Percentiles rank a stretch among this genome's conserved stretches.
These are phyloP conservation scores for Raphanus raphanistrum DNA, from an alignment of 345 rosid species.

Conservation along the genomic window DNA sequence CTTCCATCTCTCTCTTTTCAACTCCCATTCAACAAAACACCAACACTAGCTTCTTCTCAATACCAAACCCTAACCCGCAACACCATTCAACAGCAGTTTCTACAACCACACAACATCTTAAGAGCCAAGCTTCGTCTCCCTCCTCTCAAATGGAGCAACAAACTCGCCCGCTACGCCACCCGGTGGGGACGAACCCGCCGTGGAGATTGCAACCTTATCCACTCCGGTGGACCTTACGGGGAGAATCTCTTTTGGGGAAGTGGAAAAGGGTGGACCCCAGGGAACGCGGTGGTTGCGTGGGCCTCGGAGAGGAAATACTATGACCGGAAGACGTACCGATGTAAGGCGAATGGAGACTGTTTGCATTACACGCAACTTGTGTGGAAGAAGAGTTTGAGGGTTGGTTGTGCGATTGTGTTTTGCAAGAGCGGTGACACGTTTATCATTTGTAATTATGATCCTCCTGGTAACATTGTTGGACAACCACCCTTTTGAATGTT, in stretches of 20 bases:
- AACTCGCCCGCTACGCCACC: conserved; percentile 49
- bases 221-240: conserved; percentile 55
- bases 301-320: conserved; percentile 50
- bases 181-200: conserved; percentile 45
- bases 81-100: conserved; percentile 42
- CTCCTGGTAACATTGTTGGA: conserved; percentile 63
- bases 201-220: conserved; percentile 52
- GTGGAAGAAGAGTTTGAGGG: conserved; percentile 56
- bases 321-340: conserved; percentile 45
- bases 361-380: conserved; percentile 65
- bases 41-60: background rate
- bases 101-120: conserved; percentile 48
- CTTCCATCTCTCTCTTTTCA: background rate
- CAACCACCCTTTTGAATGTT: conserved; percentile 58
- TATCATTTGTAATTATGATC: conserved; percentile 58
- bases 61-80: conserved; percentile 20
- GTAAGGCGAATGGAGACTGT: conserved; percentile 46
- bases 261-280: conserved; percentile 52
- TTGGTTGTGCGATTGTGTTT: conserved; percentile 55
- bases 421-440: conserved; percentile 58
- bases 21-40: background rate
- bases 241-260: conserved; percentile 70
- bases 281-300: conserved; percentile 56
- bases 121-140: conserved; percentile 52
- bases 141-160: conserved; percentile 59